Percentiles rank a stretch among this genome's conserved stretches.
phyloP scores from a whole-genome alignment of 2,329 filamentous ascomycete genomes.

The Akanthomyces lecanii region DNA sequence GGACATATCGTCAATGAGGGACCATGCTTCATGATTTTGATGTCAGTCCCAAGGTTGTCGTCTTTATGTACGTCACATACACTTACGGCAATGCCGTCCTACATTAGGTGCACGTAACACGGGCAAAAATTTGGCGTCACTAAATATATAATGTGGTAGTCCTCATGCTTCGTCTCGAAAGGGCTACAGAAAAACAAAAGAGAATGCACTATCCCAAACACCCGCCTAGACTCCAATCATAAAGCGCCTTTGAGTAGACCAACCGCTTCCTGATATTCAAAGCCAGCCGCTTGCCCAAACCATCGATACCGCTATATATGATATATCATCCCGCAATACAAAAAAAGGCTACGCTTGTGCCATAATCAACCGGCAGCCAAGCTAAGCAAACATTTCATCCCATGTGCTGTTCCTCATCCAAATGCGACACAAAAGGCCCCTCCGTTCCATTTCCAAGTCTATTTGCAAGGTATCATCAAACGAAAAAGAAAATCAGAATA shows the following conservation, averaged over 20 bases:
- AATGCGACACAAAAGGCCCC: not conserved
- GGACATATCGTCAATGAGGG: not conserved
- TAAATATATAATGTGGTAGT: too few species aligned
- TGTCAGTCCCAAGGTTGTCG: too few species aligned
- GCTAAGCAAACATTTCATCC: not conserved
- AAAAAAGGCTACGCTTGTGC: too few species aligned
- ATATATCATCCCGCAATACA: too few species aligned
- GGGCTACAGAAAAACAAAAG: not conserved
- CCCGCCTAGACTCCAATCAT: not conserved
- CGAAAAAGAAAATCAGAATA: not conserved
- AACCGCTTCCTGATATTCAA: not conserved
- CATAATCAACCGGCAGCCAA: too few species aligned
- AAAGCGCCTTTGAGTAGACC: not conserved
- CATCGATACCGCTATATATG: too few species aligned
- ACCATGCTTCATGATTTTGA: not conserved
- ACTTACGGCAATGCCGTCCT: too few species aligned
- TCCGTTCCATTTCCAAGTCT: not conserved
- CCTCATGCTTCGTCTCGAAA: too few species aligned
- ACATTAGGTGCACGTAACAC: too few species aligned
- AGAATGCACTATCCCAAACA: not conserved
- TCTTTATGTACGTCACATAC: too few species aligned
- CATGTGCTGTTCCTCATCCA: not conserved
- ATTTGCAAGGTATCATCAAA: constrained; percentile 16
- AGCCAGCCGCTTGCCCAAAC: too few species aligned
- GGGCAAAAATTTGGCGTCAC: too few species aligned